Base-by-base conservation (phyloP, 257 asterid species). In the Nicotiana paniculata region DNA sequence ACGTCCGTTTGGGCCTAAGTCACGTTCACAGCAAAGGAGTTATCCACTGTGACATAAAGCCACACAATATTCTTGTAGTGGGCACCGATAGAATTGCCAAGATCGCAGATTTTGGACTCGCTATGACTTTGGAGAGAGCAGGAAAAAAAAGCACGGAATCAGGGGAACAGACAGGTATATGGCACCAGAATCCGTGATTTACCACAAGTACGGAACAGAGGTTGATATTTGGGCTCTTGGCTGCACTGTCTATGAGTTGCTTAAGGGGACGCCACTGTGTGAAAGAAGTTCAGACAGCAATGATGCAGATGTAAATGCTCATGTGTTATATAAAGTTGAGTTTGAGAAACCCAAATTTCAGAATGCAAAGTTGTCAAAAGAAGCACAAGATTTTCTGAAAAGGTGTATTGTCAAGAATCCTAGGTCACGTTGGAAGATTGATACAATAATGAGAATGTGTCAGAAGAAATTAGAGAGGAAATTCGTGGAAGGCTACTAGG, bases 181-280 rank as follows among this genome's bases (percentile, higher is more conserved):
- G 85, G 85, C 78, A 2, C 85, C 69, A 2, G 82, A 82, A 72
- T 82, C 85, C 0, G 33, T 82, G 3, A 9, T 63, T 4, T 26
- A 18, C 8, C 77, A 48, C 2, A 32, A 76, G n/a, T 77, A 64
- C 54, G 66, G 51, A 0, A 21, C 4, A n/a, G 53, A 43, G 17
- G 68, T 51, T 17, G 86, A 84, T 18, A 70, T 84, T 4, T 84
- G 84, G 78, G 83, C 81, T 10, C 59, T 84, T 26, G 86, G 86
- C 1, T 80, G 81, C 26, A 69, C 66, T 32, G 75, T 79, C 11
- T n/a, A 69, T 5, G 81, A 72, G 86, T 79, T 84, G 86, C 21
- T 84, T 28, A 51, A 67, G 1, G 35, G 58, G 63, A 80, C 10
- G 72, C 69, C 33, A 8, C 26, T 51, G 1, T 21, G 81, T 64